A percentile compares a stretch with the other conserved stretches of the same genome.
Conservation (phyloP, 2,329 filamentous ascomycete species). For the Phaeosphaeriaceae sp. region DNA sequence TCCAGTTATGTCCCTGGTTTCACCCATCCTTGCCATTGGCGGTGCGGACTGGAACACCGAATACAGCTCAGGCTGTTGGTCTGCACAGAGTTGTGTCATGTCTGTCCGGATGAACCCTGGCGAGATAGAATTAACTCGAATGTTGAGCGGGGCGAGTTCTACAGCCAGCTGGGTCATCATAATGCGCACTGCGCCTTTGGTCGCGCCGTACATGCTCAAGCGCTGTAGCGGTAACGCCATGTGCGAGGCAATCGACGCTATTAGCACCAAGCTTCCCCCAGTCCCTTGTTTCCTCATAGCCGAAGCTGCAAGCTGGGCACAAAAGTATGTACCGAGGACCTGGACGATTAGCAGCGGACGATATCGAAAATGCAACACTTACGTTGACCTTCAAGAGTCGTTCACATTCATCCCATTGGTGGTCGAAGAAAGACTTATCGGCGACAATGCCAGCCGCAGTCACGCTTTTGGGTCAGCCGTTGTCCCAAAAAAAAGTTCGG, state of each 20-base stretch:
- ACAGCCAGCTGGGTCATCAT: constrained; percentile 5
- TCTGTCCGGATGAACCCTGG: constrained; percentile 14
- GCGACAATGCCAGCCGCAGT: constrained; percentile 5
- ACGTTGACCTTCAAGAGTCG: constrained; percentile 7
- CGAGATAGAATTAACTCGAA: constrained; percentile 12
- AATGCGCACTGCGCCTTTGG: constrained; percentile 8
- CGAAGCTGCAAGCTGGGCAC: constrained; percentile 3
- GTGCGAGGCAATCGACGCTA: constrained; percentile 8
- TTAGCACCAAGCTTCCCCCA: constrained; percentile 2
- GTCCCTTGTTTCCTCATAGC: background rate
- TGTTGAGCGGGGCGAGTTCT: constrained; percentile 9
- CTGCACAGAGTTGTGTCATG: background rate
- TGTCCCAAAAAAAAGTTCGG: background rate
- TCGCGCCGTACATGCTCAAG: constrained; percentile 3
- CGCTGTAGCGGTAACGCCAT: constrained; percentile 2
- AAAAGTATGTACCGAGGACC: constrained; percentile 8
- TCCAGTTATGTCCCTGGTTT: constrained; percentile 4
- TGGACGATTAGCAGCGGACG: background rate
- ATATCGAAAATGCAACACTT: background rate
- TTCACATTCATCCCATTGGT: constrained; percentile 1
- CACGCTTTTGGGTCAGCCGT: background rate
- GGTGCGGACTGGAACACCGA: constrained; percentile 5
- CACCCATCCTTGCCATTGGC: constrained; percentile 5
- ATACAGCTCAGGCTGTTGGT: constrained; percentile 2
- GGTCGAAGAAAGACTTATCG: constrained; percentile 6